Base-by-base conservation (phyloP, 2,329 filamentous ascomycete species). In the Plenodomus tracheiphilus region DNA sequence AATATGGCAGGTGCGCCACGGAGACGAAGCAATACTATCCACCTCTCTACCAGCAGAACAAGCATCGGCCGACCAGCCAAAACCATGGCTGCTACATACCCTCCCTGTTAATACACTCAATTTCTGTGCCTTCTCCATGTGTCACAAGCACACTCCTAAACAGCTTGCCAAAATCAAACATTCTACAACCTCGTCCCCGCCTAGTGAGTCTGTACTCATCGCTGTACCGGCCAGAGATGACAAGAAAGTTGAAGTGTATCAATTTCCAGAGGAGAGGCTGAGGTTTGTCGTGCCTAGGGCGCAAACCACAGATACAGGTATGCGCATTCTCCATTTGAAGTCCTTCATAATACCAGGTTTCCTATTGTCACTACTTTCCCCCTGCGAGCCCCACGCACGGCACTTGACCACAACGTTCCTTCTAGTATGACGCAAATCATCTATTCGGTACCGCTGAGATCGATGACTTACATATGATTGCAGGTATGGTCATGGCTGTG, bases 91-190 rank as follows among this genome's bases (percentile, higher is more conserved):
- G n/a, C 72, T 96, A 18, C 84, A 96, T 71, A 82, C 89, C 3
- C 76, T 99, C 4, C 80, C 88, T 4, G 91, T 97, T 37, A 97
- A 97, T 66, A 91, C 93, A 1, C 83, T 97, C 75, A 99, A 97
- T 68, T 99, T 97, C 69, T 99, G 94, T 69, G 82, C 88, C 1
- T 96, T 96, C 69, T 81, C 87, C 2, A 79, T 81, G 53, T 86
- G 86, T 48, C 43, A 57, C 41, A 47, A 52, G 15, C 19, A 47
- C 21, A 10, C 18, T 13, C 22, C 36, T 10, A 17, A 22, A 6
- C 9, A 25, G 11, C 17, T 13, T 34, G 21, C 11, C 28, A 17
- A 18, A 19, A 4, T 45, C 15, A 39, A 38, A 13, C 19, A 39
- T n/a, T 30, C 41, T 28, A 17, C 34, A 6, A 17, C 39, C 8